Evolutionary conservation across 2,329 filamentous ascomycete genomes (phyloP), one percentile per base, ranked within the genome.

Genomic region (Metarhizium brunneum): DNA sequence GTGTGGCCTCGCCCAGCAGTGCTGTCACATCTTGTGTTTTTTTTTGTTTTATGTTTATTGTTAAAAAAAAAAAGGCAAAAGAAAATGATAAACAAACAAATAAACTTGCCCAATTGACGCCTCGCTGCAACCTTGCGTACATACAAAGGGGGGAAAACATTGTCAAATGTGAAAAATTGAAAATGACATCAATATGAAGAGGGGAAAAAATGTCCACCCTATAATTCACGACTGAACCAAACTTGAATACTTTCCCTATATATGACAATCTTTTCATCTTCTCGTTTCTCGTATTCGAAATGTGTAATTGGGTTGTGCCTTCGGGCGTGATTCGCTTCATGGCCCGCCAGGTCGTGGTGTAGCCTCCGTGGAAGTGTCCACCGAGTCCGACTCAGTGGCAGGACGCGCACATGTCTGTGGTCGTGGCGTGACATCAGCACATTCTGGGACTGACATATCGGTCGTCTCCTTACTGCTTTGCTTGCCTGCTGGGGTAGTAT

Each of bases 321-420:
- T 48, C 20, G 6, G 45, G 10, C 45, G 20, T 4, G 7, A 58
- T 40, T n/a, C 32, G 47, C 18, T 40, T 50, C 25, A 68, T 59
- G 62, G 67, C 45, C 59, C 66, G 50, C 59, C 54, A 4, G 72
- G 67, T 32, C 71, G 68, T 50, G 76, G 74, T 3, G 74, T 77
- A 13, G 70, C 67, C 54, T 76, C 71, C 32, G 76, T 42, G 30
- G 35, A 36, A 29, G 18, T 29, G 30, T 18, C 18, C 29, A 48
- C 20, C 45, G 25, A 30, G 18, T 4, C 7, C 45, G 11, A n/a
- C 6, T 48, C 52, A 11, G 35, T 53, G 5, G 7, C 47, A 10
- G 30, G 20, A 6, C 48, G 55, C 42, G n/a, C 50, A 18, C 59
- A 56, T 18, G 61, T 55, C 4, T 62, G 53, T 40, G 74, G 73